Evolutionary conservation across 768 basidiomycete genomes (phyloP), one percentile per base, ranked within the genome.

Genomic region (Boletellus ananas): DNA sequence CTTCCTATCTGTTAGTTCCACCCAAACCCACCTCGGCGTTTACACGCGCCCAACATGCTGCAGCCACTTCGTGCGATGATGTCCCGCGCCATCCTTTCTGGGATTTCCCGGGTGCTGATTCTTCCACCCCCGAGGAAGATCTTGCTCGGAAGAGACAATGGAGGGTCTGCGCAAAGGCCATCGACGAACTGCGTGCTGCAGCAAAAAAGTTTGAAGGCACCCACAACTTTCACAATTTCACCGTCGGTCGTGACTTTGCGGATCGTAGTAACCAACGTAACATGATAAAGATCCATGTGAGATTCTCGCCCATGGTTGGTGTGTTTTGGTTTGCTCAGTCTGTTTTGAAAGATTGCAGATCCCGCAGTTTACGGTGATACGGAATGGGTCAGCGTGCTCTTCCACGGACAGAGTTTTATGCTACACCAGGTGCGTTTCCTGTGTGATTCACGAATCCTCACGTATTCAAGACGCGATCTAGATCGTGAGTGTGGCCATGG

Each of bases 361-460:
- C 94, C 95, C n/a, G 81, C 79, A 4, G 87, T 95, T 3, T 86
- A 92, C 54, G 92, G 90, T 18, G 85, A 84, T 34, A 94, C 89
- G 2, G 95, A 99, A 63, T 98, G 95, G 94, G 81, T 98, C 38
- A 88, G 87, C 39, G 84, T 98, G 17, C 74, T 88, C 52, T 87
- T 96, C 65, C 93, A 98, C 64, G 96, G 95, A 0, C 96, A 99
- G 68, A 94, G 91, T 59, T 99, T 99, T 68, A 98, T 99, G 96
- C 71, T 99, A 47, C 95, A 99, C 68, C 96, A 99, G 76, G 94
- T 94, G 60, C 46, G 77, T 71, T n/a, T 29, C 62, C 57, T 12
- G 29, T 29, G 9, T 29, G 29, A 29, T 11, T 9, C 29, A 23
- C 21, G 17, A 36, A 13, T 14, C 9, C 6, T 3, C 54, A 58